phyloP scores from a whole-genome alignment of 305 asterid genomes.

The Fraxinus latifolia region DNA sequence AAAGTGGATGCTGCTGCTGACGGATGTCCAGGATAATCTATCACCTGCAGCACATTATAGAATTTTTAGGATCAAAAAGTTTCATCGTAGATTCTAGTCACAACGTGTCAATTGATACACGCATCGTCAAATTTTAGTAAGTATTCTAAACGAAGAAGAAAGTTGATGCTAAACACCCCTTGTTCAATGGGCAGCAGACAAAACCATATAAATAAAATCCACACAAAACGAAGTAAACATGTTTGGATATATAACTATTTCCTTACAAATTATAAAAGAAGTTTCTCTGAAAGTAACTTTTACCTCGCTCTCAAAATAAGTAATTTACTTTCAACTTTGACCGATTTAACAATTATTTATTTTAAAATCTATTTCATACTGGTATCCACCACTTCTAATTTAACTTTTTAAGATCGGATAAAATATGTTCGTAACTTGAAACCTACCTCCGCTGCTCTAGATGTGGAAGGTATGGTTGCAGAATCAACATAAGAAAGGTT shows the following conservation, averaged over 20 bases:
- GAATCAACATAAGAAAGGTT: slow-evolving; percentile 56
- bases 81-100: background rate
- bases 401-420: background rate
- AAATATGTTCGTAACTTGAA: background rate
- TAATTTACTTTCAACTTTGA: background rate
- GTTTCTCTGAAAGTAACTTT: background rate
- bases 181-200: background rate
- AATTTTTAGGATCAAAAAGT: background rate
- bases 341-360: background rate
- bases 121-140: background rate
- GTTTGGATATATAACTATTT: background rate
- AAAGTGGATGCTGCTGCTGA: slow-evolving; percentile 68
- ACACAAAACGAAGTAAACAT: background rate
- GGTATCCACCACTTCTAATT: background rate
- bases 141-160: background rate
- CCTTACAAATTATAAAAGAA: background rate
- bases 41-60: slow-evolving; percentile 33
- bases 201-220: background rate
- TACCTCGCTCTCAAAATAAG: background rate
- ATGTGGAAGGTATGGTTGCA: slow-evolving; percentile 64
- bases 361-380: background rate
- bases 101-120: background rate
- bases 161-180: background rate
- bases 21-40: slow-evolving; percentile 59
- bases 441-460: slow-evolving; percentile 70